These are phyloP conservation scores for Amaranthus palmeri DNA, from an alignment of 148 eudicot genomes.

Conservation along the genomic window DNA sequence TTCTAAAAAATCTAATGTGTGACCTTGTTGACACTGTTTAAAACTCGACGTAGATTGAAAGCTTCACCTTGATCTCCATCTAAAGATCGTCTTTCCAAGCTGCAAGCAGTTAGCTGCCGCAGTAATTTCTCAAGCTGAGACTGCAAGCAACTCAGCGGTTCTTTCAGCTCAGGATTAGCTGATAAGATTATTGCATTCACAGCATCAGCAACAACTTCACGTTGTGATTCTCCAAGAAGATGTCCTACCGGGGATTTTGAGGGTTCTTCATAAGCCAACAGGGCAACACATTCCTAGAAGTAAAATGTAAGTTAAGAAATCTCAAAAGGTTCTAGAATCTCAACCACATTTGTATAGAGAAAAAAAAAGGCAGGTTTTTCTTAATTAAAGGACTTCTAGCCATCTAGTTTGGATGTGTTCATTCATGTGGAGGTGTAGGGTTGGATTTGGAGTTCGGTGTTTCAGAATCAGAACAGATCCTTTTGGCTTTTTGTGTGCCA, in stretches of 20 bases:
- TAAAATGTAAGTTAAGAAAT: background rate
- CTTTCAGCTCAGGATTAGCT: slow-evolving; percentile 54
- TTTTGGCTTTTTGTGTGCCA: too few relatives aligned
- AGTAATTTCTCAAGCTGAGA: slow-evolving; percentile 76
- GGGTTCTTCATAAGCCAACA: slow-evolving; percentile 87
- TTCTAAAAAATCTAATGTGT: slow-evolving; percentile 12
- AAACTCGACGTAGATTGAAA: slow-evolving; percentile 53
- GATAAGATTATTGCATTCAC: slow-evolving; percentile 76
- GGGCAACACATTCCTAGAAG: slow-evolving; percentile 73
- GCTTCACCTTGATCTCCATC: slow-evolving; percentile 90
- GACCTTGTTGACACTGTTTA: slow-evolving; percentile 40
- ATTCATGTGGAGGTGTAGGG: too few relatives aligned
- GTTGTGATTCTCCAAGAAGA: slow-evolving; percentile 69
- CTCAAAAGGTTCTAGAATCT: slow-evolving; percentile 5
- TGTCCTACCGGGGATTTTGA: slow-evolving; percentile 65
- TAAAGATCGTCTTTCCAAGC: slow-evolving; percentile 67
- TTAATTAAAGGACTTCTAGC: too few relatives aligned
- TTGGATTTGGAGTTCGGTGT: too few relatives aligned
- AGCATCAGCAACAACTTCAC: slow-evolving; percentile 86
- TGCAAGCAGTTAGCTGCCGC: slow-evolving; percentile 75
- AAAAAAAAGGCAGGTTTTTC: background rate
- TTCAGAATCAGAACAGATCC: too few relatives aligned
- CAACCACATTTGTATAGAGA: background rate
- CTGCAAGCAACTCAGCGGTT: slow-evolving; percentile 46
- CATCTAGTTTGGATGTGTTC: too few relatives aligned